Base-by-base conservation (phyloP, 129 eudicot genomes). In the Centaurea solstitialis region DNA sequence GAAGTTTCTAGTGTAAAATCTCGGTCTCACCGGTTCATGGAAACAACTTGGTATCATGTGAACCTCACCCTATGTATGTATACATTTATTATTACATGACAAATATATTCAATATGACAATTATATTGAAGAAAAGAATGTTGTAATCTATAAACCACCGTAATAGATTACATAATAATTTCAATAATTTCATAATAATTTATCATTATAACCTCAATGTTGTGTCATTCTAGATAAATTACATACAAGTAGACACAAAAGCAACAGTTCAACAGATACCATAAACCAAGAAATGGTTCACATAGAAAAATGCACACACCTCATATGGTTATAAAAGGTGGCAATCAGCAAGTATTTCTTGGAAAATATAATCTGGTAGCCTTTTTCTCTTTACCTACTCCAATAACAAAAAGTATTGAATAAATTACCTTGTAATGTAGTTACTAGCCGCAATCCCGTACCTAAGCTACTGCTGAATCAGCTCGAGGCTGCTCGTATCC, bases 401-500 rank as follows among this genome's bases (percentile, higher is more conserved):
- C 37, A 80, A 72, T 9, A 72, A n/a, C 24, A 28, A 5, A 10
- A 43, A 66, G 75, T 74, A 62, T 67, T 9, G 10, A 69, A 82
- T 76, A 57, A 76, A 76, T 26, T 67, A 82, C 73, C 68, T 70
- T 76, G 77, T 10, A 76, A 39, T 37, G 81, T 45, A 45, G 82
- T 71, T 6, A 24, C 67, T 67, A 68, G 74, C 62, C 23, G 43
- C 21, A 68, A 68, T 68, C 4, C 43, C 64, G 23, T 22, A 38
- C 59, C 77, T 79, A 83, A 70, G 37, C 75, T 23, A 68, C 83
- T 74, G 62, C 78, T 21, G 80, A 74, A 35, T 72, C 80, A 24
- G 72, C 12, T 78, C 74, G 72, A 53, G 80, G 77, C 50, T 74
- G 84, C 62, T 74, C 83, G 9, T 66, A 79, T 73, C 71, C 82